Evolutionary conservation across 148 eudicot species (phyloP).

Genomic region (Camellia lanceoleosa): DNA sequence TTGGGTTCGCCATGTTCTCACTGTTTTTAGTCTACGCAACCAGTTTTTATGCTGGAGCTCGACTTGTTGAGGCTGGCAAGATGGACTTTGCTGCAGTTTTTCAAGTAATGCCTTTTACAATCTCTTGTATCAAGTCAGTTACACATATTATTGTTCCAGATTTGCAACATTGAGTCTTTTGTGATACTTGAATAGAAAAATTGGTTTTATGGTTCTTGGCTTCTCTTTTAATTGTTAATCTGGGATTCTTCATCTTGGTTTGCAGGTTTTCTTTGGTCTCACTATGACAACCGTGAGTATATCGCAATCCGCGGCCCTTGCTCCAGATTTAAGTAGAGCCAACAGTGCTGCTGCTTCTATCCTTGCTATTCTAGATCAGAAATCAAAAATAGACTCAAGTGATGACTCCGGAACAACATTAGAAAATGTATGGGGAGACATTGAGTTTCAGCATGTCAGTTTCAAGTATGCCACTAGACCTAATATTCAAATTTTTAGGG

Average conservation of each 20-base stretch:
- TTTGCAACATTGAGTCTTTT: not conserved
- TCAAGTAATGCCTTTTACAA: conserved; percentile 12
- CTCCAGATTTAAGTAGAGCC: conserved; percentile 24
- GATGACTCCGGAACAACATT: conserved; percentile 15
- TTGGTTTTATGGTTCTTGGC: not conserved
- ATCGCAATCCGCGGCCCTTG: conserved; percentile 15
- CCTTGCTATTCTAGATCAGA: conserved; percentile 25
- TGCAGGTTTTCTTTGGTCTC: conserved; percentile 39
- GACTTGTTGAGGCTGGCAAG: conserved; percentile 23
- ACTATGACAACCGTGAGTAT: conserved; percentile 25
- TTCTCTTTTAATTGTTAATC: not conserved
- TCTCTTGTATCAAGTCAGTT: not conserved
- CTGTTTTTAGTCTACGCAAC: conserved; percentile 22
- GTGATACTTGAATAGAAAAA: not conserved
- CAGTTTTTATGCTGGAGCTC: conserved; percentile 32
- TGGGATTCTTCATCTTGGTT: not conserved
- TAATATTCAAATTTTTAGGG: conserved; percentile 26
- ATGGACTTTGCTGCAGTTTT: conserved; percentile 23
- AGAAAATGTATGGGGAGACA: conserved; percentile 19
- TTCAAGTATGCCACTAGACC: conserved; percentile 38
- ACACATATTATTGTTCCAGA: not conserved
- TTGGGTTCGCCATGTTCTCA: conserved; percentile 20
- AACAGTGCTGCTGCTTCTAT: conserved; percentile 24
- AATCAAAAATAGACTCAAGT: conserved; percentile 22
- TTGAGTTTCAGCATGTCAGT: conserved; percentile 23